These are phyloP conservation scores for Echium plantagineum DNA, from an alignment of 257 asterid species.

Conservation along the genomic window DNA sequence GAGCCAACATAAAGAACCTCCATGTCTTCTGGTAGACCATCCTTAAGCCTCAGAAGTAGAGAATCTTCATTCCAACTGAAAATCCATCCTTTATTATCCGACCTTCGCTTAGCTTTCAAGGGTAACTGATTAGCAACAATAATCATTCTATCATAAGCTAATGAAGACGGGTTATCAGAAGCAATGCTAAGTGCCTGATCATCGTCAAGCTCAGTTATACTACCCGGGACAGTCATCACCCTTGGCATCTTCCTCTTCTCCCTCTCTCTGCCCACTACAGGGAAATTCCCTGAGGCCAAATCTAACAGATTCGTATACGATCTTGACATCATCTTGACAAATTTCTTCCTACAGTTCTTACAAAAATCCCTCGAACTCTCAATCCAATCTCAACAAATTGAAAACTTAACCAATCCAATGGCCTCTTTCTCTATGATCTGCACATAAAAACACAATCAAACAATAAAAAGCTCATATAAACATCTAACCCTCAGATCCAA, in stretches of 20 bases:
- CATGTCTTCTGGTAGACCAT: constrained; percentile 79
- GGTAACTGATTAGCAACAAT: constrained; percentile 72
- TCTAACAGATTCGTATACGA: constrained; percentile 79
- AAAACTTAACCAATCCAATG: constrained; percentile 17
- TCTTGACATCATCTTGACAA: constrained; percentile 68
- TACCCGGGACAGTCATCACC: constrained; percentile 86
- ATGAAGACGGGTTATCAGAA: constrained; percentile 65
- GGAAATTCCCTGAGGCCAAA: constrained; percentile 80
- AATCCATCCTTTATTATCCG: constrained; percentile 78
- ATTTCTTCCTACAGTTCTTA: constrained; percentile 7
- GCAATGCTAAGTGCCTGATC: constrained; percentile 62
- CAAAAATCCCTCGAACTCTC: constrained; percentile 11
- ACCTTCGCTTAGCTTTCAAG: constrained; percentile 59
- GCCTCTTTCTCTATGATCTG: constrained; percentile 24
- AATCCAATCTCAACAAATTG: constrained; percentile 5
- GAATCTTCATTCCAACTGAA: constrained; percentile 84
- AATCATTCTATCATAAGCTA: constrained; percentile 70
- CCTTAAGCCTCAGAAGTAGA: constrained; percentile 57
- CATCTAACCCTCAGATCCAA: constrained; percentile 9
- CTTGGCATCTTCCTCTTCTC: constrained; percentile 58
- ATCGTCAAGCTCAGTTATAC: constrained; percentile 64
- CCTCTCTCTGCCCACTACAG: constrained; percentile 59
- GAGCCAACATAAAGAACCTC: constrained; percentile 73
- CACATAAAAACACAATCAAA: constrained; percentile 10
- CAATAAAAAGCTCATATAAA: constrained; percentile 6